Percentiles rank a stretch among this genome's conserved stretches.
These are phyloP conservation scores for Lathyrus sativus DNA, from an alignment of 306 rosid species.

Conservation along the genomic window DNA sequence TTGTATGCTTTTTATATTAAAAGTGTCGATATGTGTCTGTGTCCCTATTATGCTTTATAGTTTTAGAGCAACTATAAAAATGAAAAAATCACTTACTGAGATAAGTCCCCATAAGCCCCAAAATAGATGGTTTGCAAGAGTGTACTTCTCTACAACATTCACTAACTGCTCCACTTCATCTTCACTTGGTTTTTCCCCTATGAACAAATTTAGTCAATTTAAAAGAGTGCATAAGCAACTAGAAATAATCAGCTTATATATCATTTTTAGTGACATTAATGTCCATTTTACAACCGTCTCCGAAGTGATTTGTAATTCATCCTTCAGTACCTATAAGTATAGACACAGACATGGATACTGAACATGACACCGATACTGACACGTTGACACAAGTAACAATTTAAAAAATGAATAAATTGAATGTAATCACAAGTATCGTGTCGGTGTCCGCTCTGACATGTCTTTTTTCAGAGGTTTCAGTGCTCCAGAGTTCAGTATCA, in stretches of 20 bases:
- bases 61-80: background rate
- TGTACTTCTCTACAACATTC: constrained; percentile 58
- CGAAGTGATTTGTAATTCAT: background rate
- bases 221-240: constrained; percentile 11
- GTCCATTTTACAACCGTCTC: background rate
- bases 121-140: constrained; percentile 77
- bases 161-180: constrained; percentile 61
- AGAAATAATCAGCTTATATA: background rate
- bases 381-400: too few relatives aligned
- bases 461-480: too few relatives aligned
- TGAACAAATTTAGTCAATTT: constrained; percentile 16
- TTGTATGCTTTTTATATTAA: too few relatives aligned
- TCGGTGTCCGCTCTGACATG: too few relatives aligned
- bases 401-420: too few relatives aligned
- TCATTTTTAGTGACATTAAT: background rate
- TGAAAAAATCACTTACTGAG: constrained; percentile 53
- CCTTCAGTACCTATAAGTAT: background rate
- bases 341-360: too few relatives aligned
- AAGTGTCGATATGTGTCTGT: too few relatives aligned
- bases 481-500: too few relatives aligned
- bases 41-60: too few relatives aligned
- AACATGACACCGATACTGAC: too few relatives aligned
- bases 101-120: constrained; percentile 98
- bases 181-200: constrained; percentile 61
- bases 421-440: too few relatives aligned